These are phyloP conservation scores for Parastagonospora avenae DNA, from an alignment of 2,329 filamentous ascomycete species.

Conservation along the genomic window DNA sequence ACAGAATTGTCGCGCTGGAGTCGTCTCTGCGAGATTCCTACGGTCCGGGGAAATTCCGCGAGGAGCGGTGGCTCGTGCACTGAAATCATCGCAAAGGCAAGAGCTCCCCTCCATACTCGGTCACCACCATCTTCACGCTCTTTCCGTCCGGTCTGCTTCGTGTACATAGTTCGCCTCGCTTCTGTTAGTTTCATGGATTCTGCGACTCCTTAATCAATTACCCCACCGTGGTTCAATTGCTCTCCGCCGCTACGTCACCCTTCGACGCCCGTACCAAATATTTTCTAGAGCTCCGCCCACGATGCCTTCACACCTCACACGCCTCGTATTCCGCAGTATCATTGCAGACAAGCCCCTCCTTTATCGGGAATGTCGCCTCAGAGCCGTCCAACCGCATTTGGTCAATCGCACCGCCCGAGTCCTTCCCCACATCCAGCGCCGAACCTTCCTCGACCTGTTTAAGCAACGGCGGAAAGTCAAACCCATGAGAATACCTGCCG, in stretches of 20 bases:
- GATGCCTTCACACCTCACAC: constrained; percentile 67
- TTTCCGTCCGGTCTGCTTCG: constrained; percentile 18
- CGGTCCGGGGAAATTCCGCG: constrained; percentile 17
- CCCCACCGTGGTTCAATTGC: constrained; percentile 13
- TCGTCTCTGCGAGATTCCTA: constrained; percentile 18
- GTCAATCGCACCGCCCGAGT: constrained; percentile 15
- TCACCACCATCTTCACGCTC: constrained; percentile 8
- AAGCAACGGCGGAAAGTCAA: constrained; percentile 64
- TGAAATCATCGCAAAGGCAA: constrained; percentile 23
- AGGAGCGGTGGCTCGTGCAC: constrained; percentile 18
- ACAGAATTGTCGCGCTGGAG: constrained; percentile 5
- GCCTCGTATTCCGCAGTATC: constrained; percentile 63
- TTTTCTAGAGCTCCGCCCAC: constrained; percentile 19
- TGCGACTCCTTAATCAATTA: constrained; percentile 3
- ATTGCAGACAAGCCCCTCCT: constrained; percentile 57
- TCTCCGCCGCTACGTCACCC: constrained; percentile 6
- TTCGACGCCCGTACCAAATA: background rate
- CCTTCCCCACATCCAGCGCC: constrained; percentile 45
- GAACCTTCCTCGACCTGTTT: constrained; percentile 71
- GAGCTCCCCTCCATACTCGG: constrained; percentile 12
- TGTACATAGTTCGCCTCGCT: constrained; percentile 13
- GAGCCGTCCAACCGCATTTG: constrained; percentile 30
- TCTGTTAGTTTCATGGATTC: constrained; percentile 16
- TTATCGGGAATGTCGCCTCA: constrained; percentile 52
- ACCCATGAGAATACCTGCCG: constrained; percentile 69